Evolutionary conservation across 768 basidiomycete species (phyloP).

Genomic region (Lyophyllum atratum): DNA sequence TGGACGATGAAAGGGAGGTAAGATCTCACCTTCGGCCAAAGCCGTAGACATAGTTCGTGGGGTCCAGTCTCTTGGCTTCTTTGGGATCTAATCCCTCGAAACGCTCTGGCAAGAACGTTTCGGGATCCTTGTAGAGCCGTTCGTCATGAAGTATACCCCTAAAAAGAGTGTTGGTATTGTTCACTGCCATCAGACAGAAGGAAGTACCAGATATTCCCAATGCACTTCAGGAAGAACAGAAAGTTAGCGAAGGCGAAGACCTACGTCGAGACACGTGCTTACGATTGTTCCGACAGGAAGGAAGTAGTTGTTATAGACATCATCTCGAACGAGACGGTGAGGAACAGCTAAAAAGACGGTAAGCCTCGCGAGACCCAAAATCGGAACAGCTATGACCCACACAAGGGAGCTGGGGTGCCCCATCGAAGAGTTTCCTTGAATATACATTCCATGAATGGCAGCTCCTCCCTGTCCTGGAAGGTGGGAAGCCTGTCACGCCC

Average conservation of each 20-base stretch:
- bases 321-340: constrained; percentile 17
- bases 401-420: constrained; percentile 17
- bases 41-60: constrained; percentile 16
- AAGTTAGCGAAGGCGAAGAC: neutral
- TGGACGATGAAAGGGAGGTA: neutral
- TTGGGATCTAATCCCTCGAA: constrained; percentile 11
- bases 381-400: constrained; percentile 1
- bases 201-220: constrained; percentile 18
- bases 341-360: constrained; percentile 13
- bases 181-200: too few species aligned
- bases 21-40: constrained; percentile 14
- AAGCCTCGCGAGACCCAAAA: neutral
- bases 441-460: constrained; percentile 20
- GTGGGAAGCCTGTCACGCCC: constrained; percentile 17
- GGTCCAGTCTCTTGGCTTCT: constrained; percentile 15
- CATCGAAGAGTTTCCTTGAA: constrained; percentile 21
- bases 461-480: constrained; percentile 15
- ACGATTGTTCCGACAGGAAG: constrained; percentile 19
- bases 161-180: neutral
- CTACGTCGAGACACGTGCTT: neutral
- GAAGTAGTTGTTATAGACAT: constrained; percentile 17
- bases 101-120: constrained; percentile 13
- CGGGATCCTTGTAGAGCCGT: constrained; percentile 8
- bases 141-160: constrained; percentile 21
- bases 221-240: constrained; percentile 1